Percentiles rank a stretch among this genome's conserved stretches.
These are phyloP conservation scores for Trametes maxima DNA, from an alignment of 768 basidiomycete genomes.

Conservation along the genomic window DNA sequence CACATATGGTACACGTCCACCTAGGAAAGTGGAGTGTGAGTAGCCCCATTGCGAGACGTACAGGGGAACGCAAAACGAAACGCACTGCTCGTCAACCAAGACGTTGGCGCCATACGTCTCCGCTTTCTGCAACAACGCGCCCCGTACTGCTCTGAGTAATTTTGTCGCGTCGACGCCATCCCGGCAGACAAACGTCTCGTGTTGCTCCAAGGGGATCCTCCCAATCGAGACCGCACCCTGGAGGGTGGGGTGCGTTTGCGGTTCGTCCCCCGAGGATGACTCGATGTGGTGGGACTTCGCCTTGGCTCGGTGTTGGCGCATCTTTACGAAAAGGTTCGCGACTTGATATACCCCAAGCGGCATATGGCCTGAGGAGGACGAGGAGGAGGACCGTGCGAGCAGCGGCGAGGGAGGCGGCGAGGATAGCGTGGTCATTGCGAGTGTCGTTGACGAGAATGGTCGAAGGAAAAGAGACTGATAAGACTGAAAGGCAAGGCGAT, in stretches of 20 bases:
- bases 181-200: slow-evolving; percentile 55
- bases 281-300: slow-evolving; percentile 34
- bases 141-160: slow-evolving; percentile 58
- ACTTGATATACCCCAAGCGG: slow-evolving; percentile 39
- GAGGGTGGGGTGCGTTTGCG: slow-evolving; percentile 41
- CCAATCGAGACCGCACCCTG: slow-evolving; percentile 33
- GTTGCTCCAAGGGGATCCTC: slow-evolving; percentile 38
- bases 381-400: slow-evolving; percentile 22
- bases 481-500: slow-evolving; percentile 4
- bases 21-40: slow-evolving; percentile 37
- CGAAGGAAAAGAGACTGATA: slow-evolving; percentile 7
- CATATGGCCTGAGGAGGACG: slow-evolving; percentile 22
- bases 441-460: slow-evolving; percentile 6
- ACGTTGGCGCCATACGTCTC: slow-evolving; percentile 55
- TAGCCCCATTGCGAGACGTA: not conserved
- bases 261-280: slow-evolving; percentile 40
- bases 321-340: slow-evolving; percentile 56
- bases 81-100: slow-evolving; percentile 71
- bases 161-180: slow-evolving; percentile 63
- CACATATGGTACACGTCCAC: slow-evolving; percentile 64
- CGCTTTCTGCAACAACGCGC: slow-evolving; percentile 52
- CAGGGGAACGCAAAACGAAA: slow-evolving; percentile 25
- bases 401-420: slow-evolving; percentile 35
- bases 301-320: slow-evolving; percentile 42
- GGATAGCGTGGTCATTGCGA: slow-evolving; percentile 21